These are phyloP conservation scores for Aristolochia californica DNA, from an alignment of 164 flowering plant species.

Conservation along the genomic window DNA sequence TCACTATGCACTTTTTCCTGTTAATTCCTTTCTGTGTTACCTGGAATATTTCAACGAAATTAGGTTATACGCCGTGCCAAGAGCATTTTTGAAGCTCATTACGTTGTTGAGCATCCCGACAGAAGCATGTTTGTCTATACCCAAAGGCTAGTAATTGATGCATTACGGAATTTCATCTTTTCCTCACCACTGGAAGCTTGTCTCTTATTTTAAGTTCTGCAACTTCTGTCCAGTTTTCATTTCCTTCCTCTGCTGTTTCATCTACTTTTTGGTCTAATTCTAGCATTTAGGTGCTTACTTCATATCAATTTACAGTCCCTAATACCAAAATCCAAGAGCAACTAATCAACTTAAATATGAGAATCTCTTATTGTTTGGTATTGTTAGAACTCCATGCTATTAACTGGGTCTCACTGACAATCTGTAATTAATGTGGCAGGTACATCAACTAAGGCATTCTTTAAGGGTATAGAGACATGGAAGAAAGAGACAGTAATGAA, in stretches of 20 bases:
- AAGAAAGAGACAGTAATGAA: constrained; percentile 58
- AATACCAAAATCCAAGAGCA: too few species aligned
- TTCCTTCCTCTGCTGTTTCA: neutral
- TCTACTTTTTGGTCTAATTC: too few species aligned
- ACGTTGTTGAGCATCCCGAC: neutral
- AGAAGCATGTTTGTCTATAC: too few species aligned
- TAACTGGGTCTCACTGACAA: too few species aligned
- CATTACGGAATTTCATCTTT: too few species aligned
- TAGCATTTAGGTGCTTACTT: too few species aligned
- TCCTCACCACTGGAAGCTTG: neutral
- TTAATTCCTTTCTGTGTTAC: neutral
- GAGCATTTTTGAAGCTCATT: neutral
- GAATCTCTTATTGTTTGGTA: too few species aligned
- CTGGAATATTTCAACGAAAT: neutral
- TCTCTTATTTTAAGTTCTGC: neutral
- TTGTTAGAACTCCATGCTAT: too few species aligned
- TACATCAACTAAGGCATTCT: constrained; percentile 55
- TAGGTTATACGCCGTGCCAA: neutral
- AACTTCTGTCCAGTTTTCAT: neutral
- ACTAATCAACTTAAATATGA: too few species aligned
- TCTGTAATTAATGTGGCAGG: constrained; percentile 16
- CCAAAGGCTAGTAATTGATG: too few species aligned
- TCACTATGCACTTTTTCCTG: neutral
- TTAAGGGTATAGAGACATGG: constrained; percentile 66
- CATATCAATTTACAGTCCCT: too few species aligned